phyloP scores from a whole-genome alignment of 306 rosid species.

The Hippophae tibetana region DNA sequence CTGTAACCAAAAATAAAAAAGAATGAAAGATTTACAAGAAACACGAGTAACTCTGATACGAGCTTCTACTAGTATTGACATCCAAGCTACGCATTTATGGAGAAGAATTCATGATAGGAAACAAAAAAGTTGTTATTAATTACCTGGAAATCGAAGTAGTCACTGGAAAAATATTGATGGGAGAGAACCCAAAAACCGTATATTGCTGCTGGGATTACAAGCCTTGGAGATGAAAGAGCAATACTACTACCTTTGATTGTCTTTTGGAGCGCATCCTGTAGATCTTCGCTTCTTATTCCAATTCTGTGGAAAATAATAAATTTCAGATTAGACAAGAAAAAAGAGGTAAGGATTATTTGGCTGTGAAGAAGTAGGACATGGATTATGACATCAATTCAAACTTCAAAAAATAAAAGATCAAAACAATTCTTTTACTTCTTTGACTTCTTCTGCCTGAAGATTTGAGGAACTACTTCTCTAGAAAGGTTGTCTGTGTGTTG shows the following conservation, averaged over 20 bases:
- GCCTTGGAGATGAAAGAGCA: slow-evolving; percentile 90
- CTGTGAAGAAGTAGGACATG: slow-evolving; percentile 8
- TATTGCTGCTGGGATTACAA: slow-evolving; percentile 75
- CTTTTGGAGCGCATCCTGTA: slow-evolving; percentile 59
- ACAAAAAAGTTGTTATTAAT: slow-evolving; percentile 11
- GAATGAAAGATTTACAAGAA: background rate
- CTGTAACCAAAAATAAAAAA: slow-evolving; percentile 27
- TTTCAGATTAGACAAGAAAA: slow-evolving; percentile 16
- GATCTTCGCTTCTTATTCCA: slow-evolving; percentile 87
- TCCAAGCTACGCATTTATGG: background rate
- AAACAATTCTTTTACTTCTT: slow-evolving; percentile 44
- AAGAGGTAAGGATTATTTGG: slow-evolving; percentile 9
- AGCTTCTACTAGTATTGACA: no score
- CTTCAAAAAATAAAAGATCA: slow-evolving; percentile 9
- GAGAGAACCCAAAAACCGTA: slow-evolving; percentile 67
- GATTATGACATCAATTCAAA: background rate
- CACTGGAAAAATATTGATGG: slow-evolving; percentile 46
- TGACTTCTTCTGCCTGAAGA: slow-evolving; percentile 60
- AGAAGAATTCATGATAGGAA: background rate
- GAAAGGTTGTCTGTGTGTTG: slow-evolving; percentile 66
- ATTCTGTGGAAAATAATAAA: slow-evolving; percentile 40
- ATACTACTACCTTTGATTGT: slow-evolving; percentile 59
- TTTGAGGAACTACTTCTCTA: slow-evolving; percentile 59
- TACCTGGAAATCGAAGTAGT: slow-evolving; percentile 87
- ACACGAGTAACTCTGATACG: background rate